Percentiles rank a stretch among this genome's conserved stretches.
These are phyloP conservation scores for Amanita fuliginea DNA, from an alignment of 768 basidiomycete genomes.

Conservation along the genomic window DNA sequence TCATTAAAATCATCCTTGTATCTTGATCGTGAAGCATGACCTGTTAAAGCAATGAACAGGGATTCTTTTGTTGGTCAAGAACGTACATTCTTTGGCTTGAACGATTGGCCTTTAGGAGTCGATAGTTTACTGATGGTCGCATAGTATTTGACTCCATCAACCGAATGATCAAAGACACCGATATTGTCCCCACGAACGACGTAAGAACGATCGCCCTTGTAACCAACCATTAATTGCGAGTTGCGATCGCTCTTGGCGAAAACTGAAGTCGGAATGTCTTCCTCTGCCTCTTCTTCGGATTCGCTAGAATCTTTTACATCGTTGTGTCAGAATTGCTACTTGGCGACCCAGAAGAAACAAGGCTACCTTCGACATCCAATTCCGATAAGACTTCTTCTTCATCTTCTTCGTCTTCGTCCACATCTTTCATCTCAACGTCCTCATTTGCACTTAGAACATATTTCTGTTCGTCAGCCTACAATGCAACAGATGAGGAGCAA, in stretches of 20 bases:
- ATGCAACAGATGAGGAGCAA: conserved; percentile 1
- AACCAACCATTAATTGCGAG: conserved; percentile 85
- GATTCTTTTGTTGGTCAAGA: background rate
- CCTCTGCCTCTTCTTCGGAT: conserved; percentile 25
- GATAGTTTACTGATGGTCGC: conserved; percentile 80
- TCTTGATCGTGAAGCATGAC: conserved; percentile 98
- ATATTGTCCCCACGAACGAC: conserved; percentile 89
- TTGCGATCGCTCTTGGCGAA: conserved; percentile 57
- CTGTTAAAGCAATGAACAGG: conserved; percentile 27
- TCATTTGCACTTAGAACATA: conserved; percentile 76
- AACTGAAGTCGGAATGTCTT: conserved; percentile 33
- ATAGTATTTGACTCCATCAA: conserved; percentile 68
- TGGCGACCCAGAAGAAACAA: background rate
- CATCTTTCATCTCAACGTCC: conserved; percentile 84
- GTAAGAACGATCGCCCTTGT: conserved; percentile 91
- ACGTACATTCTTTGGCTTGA: conserved; percentile 77
- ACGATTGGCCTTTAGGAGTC: conserved; percentile 70
- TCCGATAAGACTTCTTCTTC: conserved; percentile 69
- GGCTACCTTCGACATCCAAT: conserved; percentile 51
- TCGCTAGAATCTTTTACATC: conserved; percentile 30
- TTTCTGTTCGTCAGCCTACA: conserved; percentile 70
- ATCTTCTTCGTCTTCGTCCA: conserved; percentile 62
- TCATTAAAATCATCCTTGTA: conserved; percentile 87
- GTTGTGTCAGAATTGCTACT: conserved; percentile 1
- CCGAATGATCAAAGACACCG: conserved; percentile 76